These are phyloP conservation scores for Alnus rubra DNA, from an alignment of 306 rosid species.

Conservation along the genomic window DNA sequence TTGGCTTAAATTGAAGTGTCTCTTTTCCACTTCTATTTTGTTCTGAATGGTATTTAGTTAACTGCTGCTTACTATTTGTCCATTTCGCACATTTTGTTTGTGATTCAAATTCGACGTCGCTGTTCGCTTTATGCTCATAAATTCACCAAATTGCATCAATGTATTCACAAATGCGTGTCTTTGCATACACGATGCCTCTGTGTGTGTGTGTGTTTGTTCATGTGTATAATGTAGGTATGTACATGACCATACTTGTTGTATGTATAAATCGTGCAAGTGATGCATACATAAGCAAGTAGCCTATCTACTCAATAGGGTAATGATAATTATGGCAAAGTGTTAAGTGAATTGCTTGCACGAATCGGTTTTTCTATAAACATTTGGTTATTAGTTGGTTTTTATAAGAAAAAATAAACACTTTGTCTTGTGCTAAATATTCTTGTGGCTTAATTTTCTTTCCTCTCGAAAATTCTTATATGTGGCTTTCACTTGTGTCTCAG, in stretches of 20 bases:
- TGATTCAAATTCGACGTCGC: not conserved
- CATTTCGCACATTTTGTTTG: not conserved
- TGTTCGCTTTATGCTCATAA: not conserved
- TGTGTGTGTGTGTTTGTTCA: not conserved
- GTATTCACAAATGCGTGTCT: not conserved
- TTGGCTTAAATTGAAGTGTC: not conserved
- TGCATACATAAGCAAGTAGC: not conserved
- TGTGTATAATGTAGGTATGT: not conserved
- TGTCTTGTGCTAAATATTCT: not conserved
- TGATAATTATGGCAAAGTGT: not conserved
- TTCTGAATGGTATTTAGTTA: not conserved
- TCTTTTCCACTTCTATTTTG: not conserved
- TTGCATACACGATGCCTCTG: not conserved
- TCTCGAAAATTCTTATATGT: not conserved
- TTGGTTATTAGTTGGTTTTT: not conserved
- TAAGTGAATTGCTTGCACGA: not conserved
- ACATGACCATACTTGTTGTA: not conserved
- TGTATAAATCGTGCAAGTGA: too few relatives aligned
- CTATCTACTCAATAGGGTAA: not conserved
- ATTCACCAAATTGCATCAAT: not conserved
- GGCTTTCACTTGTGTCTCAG: not conserved
- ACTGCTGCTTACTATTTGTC: not conserved
- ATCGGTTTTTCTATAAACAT: not conserved
- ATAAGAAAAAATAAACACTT: too few relatives aligned
- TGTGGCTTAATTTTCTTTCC: not conserved